These are phyloP conservation scores for Pseudoperonospora humuli DNA, from an alignment of 352 stramenopile species.

Conservation along the genomic window DNA sequence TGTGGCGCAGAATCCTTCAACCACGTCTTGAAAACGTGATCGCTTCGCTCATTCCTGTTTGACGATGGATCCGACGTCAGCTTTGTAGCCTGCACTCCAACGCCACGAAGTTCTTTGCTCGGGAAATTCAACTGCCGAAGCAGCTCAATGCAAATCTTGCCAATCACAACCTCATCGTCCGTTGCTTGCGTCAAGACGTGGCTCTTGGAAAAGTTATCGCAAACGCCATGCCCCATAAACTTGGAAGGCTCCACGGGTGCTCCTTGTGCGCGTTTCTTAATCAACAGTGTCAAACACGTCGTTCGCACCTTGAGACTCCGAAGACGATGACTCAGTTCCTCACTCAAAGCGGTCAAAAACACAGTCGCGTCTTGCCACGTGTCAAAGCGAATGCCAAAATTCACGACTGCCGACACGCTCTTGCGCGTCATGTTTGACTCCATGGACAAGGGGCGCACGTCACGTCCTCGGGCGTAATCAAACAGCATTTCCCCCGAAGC, in stretches of 20 bases:
- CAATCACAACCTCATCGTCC: constrained; percentile 45
- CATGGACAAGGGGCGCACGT: constrained; percentile 57
- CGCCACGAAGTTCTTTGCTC: constrained; percentile 52
- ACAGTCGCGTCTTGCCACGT: constrained; percentile 57
- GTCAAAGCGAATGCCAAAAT: constrained; percentile 89
- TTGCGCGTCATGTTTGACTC: constrained; percentile 74
- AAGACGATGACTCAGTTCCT: constrained; percentile 65
- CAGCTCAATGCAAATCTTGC: constrained; percentile 43
- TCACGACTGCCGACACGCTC: constrained; percentile 88
- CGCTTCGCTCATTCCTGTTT: constrained; percentile 14
- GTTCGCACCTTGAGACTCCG: constrained; percentile 45
- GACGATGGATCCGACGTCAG: constrained; percentile 32
- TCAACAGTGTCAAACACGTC: constrained; percentile 67
- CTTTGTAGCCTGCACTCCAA: constrained; percentile 75
- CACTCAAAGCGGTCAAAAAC: constrained; percentile 74
- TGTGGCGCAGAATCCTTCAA: constrained; percentile 23
- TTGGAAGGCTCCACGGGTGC: constrained; percentile 72
- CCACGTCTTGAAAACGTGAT: constrained; percentile 51
- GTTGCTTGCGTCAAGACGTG: constrained; percentile 50
- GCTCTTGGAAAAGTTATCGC: constrained; percentile 81
- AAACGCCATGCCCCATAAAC: constrained; percentile 82
- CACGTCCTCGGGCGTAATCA: constrained; percentile 67
- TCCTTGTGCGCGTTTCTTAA: constrained; percentile 73
- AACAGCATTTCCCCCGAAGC: constrained; percentile 65
- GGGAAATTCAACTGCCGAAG: constrained; percentile 55